These are phyloP conservation scores for Diutina siamensis DNA, from an alignment of 1,139 yeast species.

Conservation along the genomic window DNA sequence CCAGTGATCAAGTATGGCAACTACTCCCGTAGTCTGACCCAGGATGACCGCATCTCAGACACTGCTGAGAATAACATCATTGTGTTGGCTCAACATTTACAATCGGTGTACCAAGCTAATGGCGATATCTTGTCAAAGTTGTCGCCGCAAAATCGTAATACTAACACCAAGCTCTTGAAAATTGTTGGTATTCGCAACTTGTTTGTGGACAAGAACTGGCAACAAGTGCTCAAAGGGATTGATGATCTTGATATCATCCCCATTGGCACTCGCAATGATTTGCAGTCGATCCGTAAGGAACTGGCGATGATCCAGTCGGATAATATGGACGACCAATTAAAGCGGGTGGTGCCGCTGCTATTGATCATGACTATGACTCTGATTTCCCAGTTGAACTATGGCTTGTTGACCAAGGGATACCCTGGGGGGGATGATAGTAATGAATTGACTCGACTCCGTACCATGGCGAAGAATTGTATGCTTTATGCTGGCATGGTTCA, in stretches of 20 bases:
- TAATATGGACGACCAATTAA: constrained; percentile 54
- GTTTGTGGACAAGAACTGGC: constrained; percentile 51
- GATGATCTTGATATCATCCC: constrained; percentile 61
- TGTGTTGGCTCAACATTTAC: constrained; percentile 47
- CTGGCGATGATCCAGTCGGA: constrained; percentile 34
- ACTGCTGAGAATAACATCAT: constrained; percentile 38
- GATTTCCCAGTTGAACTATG: constrained; percentile 47
- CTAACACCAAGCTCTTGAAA: constrained; percentile 52
- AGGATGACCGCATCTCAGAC: constrained; percentile 12
- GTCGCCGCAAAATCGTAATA: constrained; percentile 40
- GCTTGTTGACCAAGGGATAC: constrained; percentile 34
- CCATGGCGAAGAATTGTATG: constrained; percentile 78
- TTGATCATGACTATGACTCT: constrained; percentile 77
- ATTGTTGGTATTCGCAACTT: constrained; percentile 58
- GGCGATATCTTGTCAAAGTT: constrained; percentile 34
- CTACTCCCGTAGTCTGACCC: constrained; percentile 16
- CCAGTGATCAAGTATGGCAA: constrained; percentile 35
- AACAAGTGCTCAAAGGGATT: constrained; percentile 43
- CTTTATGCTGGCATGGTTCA: constrained; percentile 94
- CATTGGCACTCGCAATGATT: constrained; percentile 29
- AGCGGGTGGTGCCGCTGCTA: constrained; percentile 62
- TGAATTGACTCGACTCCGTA: constrained; percentile 41
- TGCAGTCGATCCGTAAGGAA: constrained; percentile 23
- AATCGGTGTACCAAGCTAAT: constrained; percentile 38
- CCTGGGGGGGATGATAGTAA: constrained; percentile 41